These are phyloP conservation scores for Rhizopogon parksii DNA, from an alignment of 1,284 basidiomycete genomes.

Conservation along the genomic window DNA sequence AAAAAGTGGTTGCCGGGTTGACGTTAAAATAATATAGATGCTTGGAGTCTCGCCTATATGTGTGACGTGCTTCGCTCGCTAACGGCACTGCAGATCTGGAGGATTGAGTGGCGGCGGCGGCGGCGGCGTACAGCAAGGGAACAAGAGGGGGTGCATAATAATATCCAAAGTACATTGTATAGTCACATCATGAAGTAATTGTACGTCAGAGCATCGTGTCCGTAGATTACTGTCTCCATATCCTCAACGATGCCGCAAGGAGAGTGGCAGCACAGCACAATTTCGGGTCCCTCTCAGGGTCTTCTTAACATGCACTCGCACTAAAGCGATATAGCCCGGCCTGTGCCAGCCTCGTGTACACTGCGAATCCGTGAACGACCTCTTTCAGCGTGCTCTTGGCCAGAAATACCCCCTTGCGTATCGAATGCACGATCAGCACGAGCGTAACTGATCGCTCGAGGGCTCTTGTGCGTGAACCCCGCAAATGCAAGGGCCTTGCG, in stretches of 20 bases:
- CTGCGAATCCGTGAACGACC: constrained; percentile 57
- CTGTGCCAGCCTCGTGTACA: constrained; percentile 51
- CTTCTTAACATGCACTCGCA: constrained; percentile 22
- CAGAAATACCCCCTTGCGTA: constrained; percentile 43
- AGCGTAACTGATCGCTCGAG: constrained; percentile 66
- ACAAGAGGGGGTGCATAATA: neutral
- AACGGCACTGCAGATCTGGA: neutral
- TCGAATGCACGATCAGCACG: constrained; percentile 68
- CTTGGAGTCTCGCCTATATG: too few relatives aligned
- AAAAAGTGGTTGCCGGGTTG: neutral
- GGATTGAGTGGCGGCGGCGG: neutral
- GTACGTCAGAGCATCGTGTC: constrained; percentile 15
- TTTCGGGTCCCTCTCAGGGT: constrained; percentile 23
- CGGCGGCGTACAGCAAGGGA: neutral
- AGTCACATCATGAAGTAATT: constrained; percentile 6
- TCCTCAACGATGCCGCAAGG: constrained; percentile 29
- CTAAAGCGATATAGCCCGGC: constrained; percentile 75
- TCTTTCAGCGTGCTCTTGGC: constrained; percentile 42
- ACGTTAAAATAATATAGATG: too few relatives aligned
- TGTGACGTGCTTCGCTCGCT: neutral
- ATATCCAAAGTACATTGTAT: neutral
- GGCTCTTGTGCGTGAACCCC: constrained; percentile 84
- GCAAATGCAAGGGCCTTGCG: constrained; percentile 89
- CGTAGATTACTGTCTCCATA: constrained; percentile 26
- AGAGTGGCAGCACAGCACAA: constrained; percentile 24